A percentile compares a stretch with the other conserved stretches of the same genome.
phyloP scores from a whole-genome alignment of 257 asterid genomes.

The Ocimum tenuiflorum region DNA sequence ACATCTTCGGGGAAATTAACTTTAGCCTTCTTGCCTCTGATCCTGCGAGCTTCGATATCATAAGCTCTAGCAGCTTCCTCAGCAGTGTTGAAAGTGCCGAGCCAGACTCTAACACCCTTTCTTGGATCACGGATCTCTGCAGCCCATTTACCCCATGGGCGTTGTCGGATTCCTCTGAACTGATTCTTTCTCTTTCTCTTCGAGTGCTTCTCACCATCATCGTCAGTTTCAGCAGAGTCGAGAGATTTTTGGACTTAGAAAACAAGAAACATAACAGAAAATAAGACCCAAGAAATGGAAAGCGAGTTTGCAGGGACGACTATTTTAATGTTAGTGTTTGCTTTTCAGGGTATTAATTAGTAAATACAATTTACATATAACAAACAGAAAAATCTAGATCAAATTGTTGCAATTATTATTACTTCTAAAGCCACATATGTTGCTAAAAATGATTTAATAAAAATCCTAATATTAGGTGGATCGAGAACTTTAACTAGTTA shows the following conservation, averaged over 20 bases:
- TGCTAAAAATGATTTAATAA: not conserved
- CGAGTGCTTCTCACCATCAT: conserved; percentile 46
- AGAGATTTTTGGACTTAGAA: conserved; percentile 33
- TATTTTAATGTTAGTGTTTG: not conserved
- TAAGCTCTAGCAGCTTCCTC: conserved; percentile 98
- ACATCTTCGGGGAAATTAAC: conserved; percentile 72
- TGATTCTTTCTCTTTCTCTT: conserved; percentile 88
- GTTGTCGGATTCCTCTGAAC: conserved; percentile 84
- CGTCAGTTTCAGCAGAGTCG: conserved; percentile 34
- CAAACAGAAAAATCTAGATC: not conserved
- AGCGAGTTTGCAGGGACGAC: not conserved
- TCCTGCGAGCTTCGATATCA: conserved; percentile 75
- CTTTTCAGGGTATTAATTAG: not conserved
- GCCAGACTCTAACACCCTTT: conserved; percentile 96
- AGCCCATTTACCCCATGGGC: conserved; percentile 99
- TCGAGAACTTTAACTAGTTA: not conserved
- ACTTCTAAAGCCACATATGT: not conserved
- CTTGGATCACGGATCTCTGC: conserved; percentile 95
- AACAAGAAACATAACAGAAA: not conserved
- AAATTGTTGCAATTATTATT: not conserved
- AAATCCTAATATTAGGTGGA: not conserved
- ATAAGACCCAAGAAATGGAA: not conserved
- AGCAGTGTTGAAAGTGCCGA: conserved; percentile 91
- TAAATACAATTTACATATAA: too few species aligned
- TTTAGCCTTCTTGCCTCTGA: conserved; percentile 87